Evolutionary conservation across 352 stramenopile genomes (phyloP), one percentile per base, ranked within the genome.

Genomic region (Globisporangium irregulare): DNA sequence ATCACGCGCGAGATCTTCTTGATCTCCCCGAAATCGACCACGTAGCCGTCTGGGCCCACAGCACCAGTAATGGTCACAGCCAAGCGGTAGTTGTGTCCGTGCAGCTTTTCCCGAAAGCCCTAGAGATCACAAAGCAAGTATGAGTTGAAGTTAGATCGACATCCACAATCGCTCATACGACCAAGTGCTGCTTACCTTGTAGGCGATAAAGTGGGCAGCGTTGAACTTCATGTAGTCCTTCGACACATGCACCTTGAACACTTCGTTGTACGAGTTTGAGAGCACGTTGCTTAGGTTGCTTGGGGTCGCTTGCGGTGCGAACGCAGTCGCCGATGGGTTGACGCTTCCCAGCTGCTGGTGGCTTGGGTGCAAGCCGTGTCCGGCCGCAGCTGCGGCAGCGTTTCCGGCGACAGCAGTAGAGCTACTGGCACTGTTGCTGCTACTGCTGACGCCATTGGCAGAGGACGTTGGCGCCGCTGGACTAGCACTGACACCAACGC

Each of bases 81-180:
- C n/a, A 98, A 86, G 6, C 79, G 88, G 80, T 99, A 99, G 76
- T 99, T 99, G 82, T 99, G 97, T 62, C 97, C 97, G 67, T 99
- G 97, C 7, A 99, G 74, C 55, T 96, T 91, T 76, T 99, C 97
- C 12, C 97, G 89, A 78, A 98, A 99, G 24, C 91, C 91, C 82
- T 92, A n/a, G 56, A 67, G 8, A 62, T n/a, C 2, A 61, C 8
- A 43, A 27, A 3, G 27, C 4, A 25, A 18, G 9, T 29, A 46
- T 46, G 38, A 46, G 14, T 20, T 36, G 4, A 36, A 36, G 25
- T 61, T 25, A 41, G 22, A 22, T 24, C 4, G 6, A 4, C 15
- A 27, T 24, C 15, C 53, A 74, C 7, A 7, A 14, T 50, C 15
- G 41, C 41, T 50, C 24, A 71, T 25, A 27, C 14, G n/a, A 48